Evolutionary conservation across 441 rosid genomes (phyloP).

Genomic region (Francoa sonchifolia): DNA sequence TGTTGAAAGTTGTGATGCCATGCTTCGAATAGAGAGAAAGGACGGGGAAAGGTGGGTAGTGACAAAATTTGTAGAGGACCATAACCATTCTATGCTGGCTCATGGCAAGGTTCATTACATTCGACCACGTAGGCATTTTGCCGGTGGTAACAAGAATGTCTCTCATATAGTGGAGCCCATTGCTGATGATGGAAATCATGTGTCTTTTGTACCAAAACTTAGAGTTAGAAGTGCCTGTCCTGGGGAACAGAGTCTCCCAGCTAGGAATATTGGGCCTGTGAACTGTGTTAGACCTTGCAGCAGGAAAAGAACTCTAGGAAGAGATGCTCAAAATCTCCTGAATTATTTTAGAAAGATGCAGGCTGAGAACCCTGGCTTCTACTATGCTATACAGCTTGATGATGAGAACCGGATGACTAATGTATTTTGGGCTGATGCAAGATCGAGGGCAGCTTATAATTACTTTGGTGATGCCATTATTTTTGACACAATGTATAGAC

Average conservation of each 20-base stretch:
- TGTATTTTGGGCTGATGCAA: conserved; percentile 71
- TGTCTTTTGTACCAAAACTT: conserved; percentile 22
- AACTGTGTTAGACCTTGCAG: conserved; percentile 24
- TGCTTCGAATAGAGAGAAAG: conserved; percentile 49
- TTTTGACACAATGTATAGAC: conserved; percentile 53
- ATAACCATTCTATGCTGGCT: conserved; percentile 37
- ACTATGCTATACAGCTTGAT: conserved; percentile 59
- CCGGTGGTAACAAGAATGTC: conserved; percentile 29
- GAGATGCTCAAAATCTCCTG: conserved; percentile 48
- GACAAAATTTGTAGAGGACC: conserved; percentile 52
- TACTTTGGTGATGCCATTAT: conserved; percentile 55
- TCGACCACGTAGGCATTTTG: conserved; percentile 49
- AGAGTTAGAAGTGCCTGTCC: conserved; percentile 18
- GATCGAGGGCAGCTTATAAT: conserved; percentile 46
- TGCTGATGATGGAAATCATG: conserved; percentile 29
- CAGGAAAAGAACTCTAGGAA: conserved; percentile 38
- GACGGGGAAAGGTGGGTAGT: conserved; percentile 34
- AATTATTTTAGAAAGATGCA: conserved; percentile 59
- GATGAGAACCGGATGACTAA: conserved; percentile 47
- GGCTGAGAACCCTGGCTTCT: conserved; percentile 56
- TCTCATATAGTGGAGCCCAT: conserved; percentile 22
- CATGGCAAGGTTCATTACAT: conserved; percentile 38
- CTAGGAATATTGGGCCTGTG: conserved; percentile 20
- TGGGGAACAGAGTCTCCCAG: conserved; percentile 19
- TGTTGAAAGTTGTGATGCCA: conserved; percentile 46